Evolutionary conservation across 139 green algal genomes (phyloP), one percentile per base, ranked within the genome.

Genomic region (Tetratostichococcus sp.): DNA sequence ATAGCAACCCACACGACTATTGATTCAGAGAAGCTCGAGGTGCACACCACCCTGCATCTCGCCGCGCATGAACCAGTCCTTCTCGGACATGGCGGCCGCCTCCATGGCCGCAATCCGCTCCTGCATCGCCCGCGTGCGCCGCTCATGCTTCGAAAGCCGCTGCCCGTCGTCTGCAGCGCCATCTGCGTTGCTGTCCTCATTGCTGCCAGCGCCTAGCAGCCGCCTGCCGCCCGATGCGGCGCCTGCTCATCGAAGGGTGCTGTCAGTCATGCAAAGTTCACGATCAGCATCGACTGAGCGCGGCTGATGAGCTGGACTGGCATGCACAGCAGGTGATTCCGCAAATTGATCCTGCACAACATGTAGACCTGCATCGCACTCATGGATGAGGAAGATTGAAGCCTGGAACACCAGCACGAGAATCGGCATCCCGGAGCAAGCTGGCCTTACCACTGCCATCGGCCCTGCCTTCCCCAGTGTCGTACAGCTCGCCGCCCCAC

Each of bases 21-120:
- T n/a, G n/a, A n/a, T n/a, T n/a, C n/a, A n/a, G n/a, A n/a, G n/a
- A n/a, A n/a, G n/a, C n/a, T n/a, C n/a, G n/a, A n/a, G n/a, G n/a
- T n/a, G n/a, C 67, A 32, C 43, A 86, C 82, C 82, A 67, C 81
- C 93, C 14, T 67, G 69, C 23, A 91, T 86, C 81, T 98, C 95
- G 8, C 94, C 94, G 31, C 67, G 66, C 76, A 97, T 81, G 50
- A 89, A 88, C 94, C 94, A 97, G 26, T 83, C 76, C 83, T 92
- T 92, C 34, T 94, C 86, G 4, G 50, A 86, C 72, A 97, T 82
- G 1, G 90, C 89, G 1, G 78, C 77, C 31, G 80, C 76, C 83
- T 97, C 94, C 71, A 98, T 79, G 77, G 79, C 74, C 28, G 59
- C 34, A 4, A 92, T 89, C 16, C 85, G 88, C 81, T 93, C 86